A percentile compares a stretch with the other conserved stretches of the same genome.
These are phyloP conservation scores for Sordariomycetes sp. DNA, from an alignment of 2,329 filamentous ascomycete species.

Conservation along the genomic window DNA sequence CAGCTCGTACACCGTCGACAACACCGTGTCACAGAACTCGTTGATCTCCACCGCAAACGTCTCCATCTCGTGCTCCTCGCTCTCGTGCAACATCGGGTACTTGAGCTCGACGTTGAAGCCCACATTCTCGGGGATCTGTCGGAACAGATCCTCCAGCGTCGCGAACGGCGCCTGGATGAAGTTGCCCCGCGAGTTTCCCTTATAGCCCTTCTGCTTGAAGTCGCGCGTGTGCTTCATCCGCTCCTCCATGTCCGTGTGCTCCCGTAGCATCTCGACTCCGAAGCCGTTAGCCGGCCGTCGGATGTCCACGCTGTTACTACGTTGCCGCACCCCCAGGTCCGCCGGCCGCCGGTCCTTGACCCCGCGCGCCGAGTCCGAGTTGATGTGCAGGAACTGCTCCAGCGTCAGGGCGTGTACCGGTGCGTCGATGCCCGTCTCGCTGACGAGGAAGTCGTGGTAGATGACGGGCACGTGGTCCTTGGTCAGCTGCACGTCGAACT, in stretches of 20 bases:
- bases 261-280: slow-evolving; percentile 34
- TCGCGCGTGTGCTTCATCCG: slow-evolving; percentile 96
- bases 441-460: slow-evolving; percentile 96
- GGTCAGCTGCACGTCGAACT: slow-evolving; percentile 90
- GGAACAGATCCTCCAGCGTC: slow-evolving; percentile 86
- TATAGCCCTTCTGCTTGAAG: slow-evolving; percentile 90
- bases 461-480: slow-evolving; percentile 98
- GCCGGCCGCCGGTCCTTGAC: background rate
- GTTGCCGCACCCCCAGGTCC: slow-evolving; percentile 9
- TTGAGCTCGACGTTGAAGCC: slow-evolving; percentile 99
- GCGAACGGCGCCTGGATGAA: slow-evolving; percentile 95
- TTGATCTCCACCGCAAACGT: slow-evolving; percentile 92
- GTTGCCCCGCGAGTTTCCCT: slow-evolving; percentile 84
- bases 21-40: slow-evolving; percentile 87
- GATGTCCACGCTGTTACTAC: slow-evolving; percentile 24
- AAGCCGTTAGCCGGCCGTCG: slow-evolving; percentile 19
- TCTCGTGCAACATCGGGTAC: slow-evolving; percentile 96
- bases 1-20: slow-evolving; percentile 80
- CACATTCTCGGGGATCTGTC: slow-evolving; percentile 64
- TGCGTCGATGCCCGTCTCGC: slow-evolving; percentile 92
- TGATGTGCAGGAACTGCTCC: slow-evolving; percentile 90
- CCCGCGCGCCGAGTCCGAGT: slow-evolving; percentile 29
- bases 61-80: slow-evolving; percentile 92
- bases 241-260: slow-evolving; percentile 42
- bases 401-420: slow-evolving; percentile 90